These are phyloP conservation scores for Wilcoxina mikolae DNA, from an alignment of 495 filamentous ascomycete genomes.

Conservation along the genomic window DNA sequence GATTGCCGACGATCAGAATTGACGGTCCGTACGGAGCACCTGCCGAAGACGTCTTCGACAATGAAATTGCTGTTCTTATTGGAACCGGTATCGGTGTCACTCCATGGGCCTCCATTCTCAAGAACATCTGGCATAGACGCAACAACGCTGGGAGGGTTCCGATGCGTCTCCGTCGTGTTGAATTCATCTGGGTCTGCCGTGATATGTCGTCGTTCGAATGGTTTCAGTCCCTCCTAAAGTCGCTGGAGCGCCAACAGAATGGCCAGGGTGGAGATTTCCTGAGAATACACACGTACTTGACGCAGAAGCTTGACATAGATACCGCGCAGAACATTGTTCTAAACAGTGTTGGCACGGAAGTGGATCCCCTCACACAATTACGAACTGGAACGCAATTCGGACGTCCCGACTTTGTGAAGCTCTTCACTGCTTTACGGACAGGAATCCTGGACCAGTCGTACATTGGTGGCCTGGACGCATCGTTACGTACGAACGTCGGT, in stretches of 20 bases:
- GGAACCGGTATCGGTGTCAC: conserved; percentile 97
- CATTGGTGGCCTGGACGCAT: conserved; percentile 60
- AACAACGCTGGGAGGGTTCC: conserved; percentile 54
- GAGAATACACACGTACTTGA: conserved; percentile 95
- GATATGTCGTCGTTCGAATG: conserved; percentile 95
- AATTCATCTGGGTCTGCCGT: conserved; percentile 98
- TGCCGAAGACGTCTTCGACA: conserved; percentile 93
- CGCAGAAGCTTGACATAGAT: conserved; percentile 78
- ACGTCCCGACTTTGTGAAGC: conserved; percentile 69
- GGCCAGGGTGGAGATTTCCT: conserved; percentile 57
- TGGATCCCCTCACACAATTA: conserved; percentile 87
- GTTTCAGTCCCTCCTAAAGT: conserved; percentile 89
- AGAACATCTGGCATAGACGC: conserved; percentile 96
- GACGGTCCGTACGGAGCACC: conserved; percentile 96
- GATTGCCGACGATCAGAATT: conserved; percentile 76
- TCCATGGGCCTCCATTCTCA: conserved; percentile 91
- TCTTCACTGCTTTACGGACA: conserved; percentile 74
- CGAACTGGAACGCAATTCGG: conserved; percentile 87
- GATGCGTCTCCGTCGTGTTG: conserved; percentile 75
- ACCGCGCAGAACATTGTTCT: conserved; percentile 92
- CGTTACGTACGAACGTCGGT: conserved; percentile 66
- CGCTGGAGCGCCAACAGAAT: conserved; percentile 74
- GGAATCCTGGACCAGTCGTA: conserved; percentile 78
- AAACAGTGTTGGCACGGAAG: conserved; percentile 72
- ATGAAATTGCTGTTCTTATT: conserved; percentile 93